These are phyloP conservation scores for Phlebopus sp. DNA, from an alignment of 1,284 basidiomycete genomes.

Conservation along the genomic window DNA sequence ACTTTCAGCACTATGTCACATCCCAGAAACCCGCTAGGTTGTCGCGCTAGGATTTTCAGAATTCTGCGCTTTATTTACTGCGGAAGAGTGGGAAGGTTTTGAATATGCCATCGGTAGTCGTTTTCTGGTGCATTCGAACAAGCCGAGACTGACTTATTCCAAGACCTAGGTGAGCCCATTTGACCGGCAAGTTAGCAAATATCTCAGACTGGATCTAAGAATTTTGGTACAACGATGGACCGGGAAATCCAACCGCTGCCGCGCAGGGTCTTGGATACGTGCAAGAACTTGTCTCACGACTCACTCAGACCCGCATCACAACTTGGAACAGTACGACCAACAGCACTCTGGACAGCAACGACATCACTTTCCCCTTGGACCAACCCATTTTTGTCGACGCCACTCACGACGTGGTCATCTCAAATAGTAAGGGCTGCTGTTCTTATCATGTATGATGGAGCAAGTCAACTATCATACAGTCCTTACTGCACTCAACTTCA, in stretches of 20 bases:
- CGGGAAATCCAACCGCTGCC: constrained; percentile 50
- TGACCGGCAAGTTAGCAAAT: not conserved
- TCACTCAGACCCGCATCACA: constrained; percentile 48
- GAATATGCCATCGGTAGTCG: constrained; percentile 47
- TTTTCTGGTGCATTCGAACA: not conserved
- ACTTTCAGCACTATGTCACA: not conserved
- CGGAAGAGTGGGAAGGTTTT: constrained; percentile 65
- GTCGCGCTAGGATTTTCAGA: constrained; percentile 59
- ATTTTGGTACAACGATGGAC: constrained; percentile 57
- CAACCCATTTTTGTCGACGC: constrained; percentile 60
- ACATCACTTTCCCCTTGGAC: constrained; percentile 57
- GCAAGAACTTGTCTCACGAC: constrained; percentile 51
- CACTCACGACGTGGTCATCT: constrained; percentile 47
- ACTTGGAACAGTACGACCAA: constrained; percentile 56
- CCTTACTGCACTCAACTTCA: constrained; percentile 59
- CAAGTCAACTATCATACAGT: constrained; percentile 37
- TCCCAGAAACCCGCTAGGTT: constrained; percentile 40
- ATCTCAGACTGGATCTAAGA: not conserved
- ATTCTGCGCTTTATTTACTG: constrained; percentile 58
- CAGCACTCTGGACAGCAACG: constrained; percentile 49
- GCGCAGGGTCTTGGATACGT: constrained; percentile 67
- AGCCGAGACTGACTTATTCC: constrained; percentile 2
- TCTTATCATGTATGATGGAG: not conserved
- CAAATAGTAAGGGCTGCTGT: constrained; percentile 32
- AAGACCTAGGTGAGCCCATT: constrained; percentile 28